Percentiles rank a stretch among this genome's conserved stretches.
These are phyloP conservation scores for Vickermania ingenoplastis DNA, from an alignment of 208 protist species.

Conservation along the genomic window DNA sequence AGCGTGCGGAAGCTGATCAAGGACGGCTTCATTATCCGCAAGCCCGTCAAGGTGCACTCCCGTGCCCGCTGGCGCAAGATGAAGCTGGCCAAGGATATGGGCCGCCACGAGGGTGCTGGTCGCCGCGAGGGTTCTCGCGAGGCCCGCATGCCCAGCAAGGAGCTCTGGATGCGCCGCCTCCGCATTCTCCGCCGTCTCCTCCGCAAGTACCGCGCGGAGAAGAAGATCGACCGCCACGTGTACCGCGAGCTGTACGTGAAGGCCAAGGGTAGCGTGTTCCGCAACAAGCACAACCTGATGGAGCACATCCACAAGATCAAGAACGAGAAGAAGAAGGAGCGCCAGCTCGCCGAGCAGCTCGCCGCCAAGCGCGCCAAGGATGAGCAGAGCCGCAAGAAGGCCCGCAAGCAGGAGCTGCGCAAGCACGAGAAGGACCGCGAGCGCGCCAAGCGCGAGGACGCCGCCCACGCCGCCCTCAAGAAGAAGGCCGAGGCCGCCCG, in stretches of 20 bases:
- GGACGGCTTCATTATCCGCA: slow-evolving; percentile 96
- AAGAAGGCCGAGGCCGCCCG: slow-evolving; percentile 37
- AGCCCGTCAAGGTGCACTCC: slow-evolving; percentile 94
- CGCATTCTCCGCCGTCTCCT: too few relatives aligned
- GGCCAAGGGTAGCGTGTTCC: slow-evolving; percentile 99
- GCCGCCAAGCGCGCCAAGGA: slow-evolving; percentile 58
- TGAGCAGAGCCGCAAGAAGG: slow-evolving; percentile 59
- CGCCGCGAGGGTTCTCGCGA: slow-evolving; percentile 96
- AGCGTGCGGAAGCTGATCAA: slow-evolving; percentile 96
- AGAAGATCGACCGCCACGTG: slow-evolving; percentile 97
- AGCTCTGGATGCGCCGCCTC: too few relatives aligned
- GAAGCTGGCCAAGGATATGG: too few relatives aligned
- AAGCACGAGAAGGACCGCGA: slow-evolving; percentile 70
- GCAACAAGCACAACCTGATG: slow-evolving; percentile 99
- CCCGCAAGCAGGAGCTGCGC: slow-evolving; percentile 63
- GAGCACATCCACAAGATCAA: slow-evolving; percentile 98
- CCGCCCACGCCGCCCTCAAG: slow-evolving; percentile 27
- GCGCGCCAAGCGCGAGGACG: slow-evolving; percentile 52
- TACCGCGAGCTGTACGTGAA: slow-evolving; percentile 98
- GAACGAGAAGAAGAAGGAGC: too few relatives aligned
- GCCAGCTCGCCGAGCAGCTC: slow-evolving; percentile 89
- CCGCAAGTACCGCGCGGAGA: slow-evolving; percentile 95
- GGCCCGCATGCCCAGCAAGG: slow-evolving; percentile 96
- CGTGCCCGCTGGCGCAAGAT: slow-evolving; percentile 87
- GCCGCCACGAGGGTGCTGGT: slow-evolving; percentile 92